These are phyloP conservation scores for Mucor irregularis DNA, from an alignment of 371 early-diverging fungal species.

Conservation along the genomic window DNA sequence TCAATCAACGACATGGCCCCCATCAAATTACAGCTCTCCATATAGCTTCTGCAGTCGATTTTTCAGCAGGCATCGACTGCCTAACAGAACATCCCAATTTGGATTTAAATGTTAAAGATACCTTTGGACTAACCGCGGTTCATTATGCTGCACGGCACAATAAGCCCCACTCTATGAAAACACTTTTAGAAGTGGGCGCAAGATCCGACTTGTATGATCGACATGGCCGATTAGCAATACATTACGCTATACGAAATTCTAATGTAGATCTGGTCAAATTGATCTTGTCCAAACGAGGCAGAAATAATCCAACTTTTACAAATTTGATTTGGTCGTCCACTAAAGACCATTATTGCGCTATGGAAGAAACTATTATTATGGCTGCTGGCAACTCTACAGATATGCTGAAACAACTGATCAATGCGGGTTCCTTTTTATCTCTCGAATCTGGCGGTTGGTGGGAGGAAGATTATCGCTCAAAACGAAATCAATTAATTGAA, in stretches of 20 bases:
- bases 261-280: conserved; percentile 61
- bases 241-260: conserved; percentile 37
- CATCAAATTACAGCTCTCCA: conserved; percentile 38
- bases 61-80: conserved; percentile 15
- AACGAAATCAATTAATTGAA: conserved; percentile 33
- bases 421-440: conserved; percentile 9
- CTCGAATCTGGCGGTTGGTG: conserved; percentile 3
- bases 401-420: conserved; percentile 16
- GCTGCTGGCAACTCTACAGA: conserved; percentile 19
- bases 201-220: conserved; percentile 48
- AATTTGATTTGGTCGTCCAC: conserved; percentile 6
- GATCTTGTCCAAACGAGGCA: conserved; percentile 22
- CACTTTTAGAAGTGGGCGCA: conserved; percentile 37
- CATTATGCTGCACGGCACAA: conserved; percentile 25
- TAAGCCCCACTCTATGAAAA: not conserved
- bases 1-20: conserved; percentile 38
- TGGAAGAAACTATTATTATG: conserved; percentile 25
- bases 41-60: conserved; percentile 22
- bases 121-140: conserved; percentile 57
- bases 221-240: conserved; percentile 62
- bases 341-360: not conserved
- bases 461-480: not conserved
- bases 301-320: conserved; percentile 3
- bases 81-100: conserved; percentile 24
- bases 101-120: conserved; percentile 59